A percentile compares a stretch with the other conserved stretches of the same genome.
Evolutionary conservation across 306 rosid species (phyloP).

Genomic region (Medicago lupulina): DNA sequence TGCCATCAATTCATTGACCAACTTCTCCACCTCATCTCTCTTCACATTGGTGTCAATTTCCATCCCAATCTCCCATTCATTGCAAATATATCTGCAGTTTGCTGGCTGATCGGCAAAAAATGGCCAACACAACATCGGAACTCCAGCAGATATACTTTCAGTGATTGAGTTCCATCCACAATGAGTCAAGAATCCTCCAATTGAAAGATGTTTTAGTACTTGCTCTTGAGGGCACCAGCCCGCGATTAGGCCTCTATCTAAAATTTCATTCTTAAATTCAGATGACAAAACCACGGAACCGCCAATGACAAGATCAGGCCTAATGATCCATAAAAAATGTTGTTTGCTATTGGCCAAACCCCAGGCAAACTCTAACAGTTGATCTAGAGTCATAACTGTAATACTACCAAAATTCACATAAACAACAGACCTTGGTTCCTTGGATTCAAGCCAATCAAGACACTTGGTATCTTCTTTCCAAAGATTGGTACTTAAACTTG

Average conservation of each 20-base stretch:
- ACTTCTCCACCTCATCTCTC: conserved; percentile 39
- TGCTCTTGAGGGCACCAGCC: conserved; percentile 31
- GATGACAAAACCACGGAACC: conserved; percentile 14
- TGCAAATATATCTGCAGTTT: conserved; percentile 13
- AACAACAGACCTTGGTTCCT: not conserved
- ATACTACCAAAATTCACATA: conserved; percentile 33
- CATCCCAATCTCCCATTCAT: conserved; percentile 21
- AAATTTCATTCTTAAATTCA: conserved; percentile 13
- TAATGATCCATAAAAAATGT: conserved; percentile 30
- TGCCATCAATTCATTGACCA: conserved; percentile 38
- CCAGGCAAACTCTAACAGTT: conserved; percentile 34
- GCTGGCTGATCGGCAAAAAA: conserved; percentile 25
- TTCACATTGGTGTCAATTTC: conserved; percentile 32
- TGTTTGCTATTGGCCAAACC: conserved; percentile 30
- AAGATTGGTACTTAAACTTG: conserved; percentile 4
- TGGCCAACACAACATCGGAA: conserved; percentile 46
- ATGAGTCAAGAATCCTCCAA: conserved; percentile 31
- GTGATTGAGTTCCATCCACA: conserved; percentile 33
- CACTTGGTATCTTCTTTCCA: conserved; percentile 26
- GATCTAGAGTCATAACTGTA: not conserved
- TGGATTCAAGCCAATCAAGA: conserved; percentile 25
- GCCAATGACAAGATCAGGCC: conserved; percentile 20
- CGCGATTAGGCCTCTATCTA: conserved; percentile 24
- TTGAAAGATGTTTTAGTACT: conserved; percentile 13
- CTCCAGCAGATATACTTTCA: conserved; percentile 25